phyloP scores from a whole-genome alignment of 208 protist genomes.

The Zelonia costaricensis region DNA sequence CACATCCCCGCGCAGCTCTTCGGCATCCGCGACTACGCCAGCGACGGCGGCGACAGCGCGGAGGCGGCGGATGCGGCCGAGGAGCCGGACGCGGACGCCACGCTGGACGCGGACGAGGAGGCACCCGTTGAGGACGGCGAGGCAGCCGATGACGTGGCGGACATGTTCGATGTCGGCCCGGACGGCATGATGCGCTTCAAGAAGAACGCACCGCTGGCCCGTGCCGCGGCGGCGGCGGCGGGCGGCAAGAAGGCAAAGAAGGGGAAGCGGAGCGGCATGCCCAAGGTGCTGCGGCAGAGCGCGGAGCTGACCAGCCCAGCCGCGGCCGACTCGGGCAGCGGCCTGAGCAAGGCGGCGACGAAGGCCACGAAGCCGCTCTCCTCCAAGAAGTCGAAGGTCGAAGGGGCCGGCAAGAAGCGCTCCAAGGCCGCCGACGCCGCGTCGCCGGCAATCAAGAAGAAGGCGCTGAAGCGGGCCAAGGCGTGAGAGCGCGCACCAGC shows the following conservation, averaged over 20 bases:
- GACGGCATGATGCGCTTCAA: slow-evolving; percentile 28
- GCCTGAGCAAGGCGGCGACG: slow-evolving; percentile 5
- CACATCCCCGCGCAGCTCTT: slow-evolving; percentile 81
- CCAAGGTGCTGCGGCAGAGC: slow-evolving; percentile 34
- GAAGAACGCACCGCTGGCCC: not conserved
- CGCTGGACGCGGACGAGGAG: slow-evolving; percentile 18
- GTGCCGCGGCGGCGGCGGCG: not conserved
- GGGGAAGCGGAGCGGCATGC: slow-evolving; percentile 16
- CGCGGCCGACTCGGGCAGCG: slow-evolving; percentile 4
- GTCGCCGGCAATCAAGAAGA: not conserved
- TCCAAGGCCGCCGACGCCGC: not conserved
- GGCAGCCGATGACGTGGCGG: not conserved
- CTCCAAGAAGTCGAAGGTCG: slow-evolving; percentile 9
- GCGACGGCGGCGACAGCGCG: slow-evolving; percentile 16
- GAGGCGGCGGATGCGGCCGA: slow-evolving; percentile 9
- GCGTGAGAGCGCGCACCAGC: not conserved
- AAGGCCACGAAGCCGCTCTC: slow-evolving; percentile 8
- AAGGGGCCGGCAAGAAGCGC: not conserved
- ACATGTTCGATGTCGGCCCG: slow-evolving; percentile 17
- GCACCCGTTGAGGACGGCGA: slow-evolving; percentile 11
- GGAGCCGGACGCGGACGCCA: slow-evolving; percentile 12
- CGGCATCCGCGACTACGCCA: slow-evolving; percentile 43
- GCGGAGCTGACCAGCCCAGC: slow-evolving; percentile 13
- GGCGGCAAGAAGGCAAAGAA: slow-evolving; percentile 6
- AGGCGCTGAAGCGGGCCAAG: slow-evolving; percentile 1